phyloP scores from a whole-genome alignment of 2,329 filamentous ascomycete genomes.

The Aspergillus sp. region DNA sequence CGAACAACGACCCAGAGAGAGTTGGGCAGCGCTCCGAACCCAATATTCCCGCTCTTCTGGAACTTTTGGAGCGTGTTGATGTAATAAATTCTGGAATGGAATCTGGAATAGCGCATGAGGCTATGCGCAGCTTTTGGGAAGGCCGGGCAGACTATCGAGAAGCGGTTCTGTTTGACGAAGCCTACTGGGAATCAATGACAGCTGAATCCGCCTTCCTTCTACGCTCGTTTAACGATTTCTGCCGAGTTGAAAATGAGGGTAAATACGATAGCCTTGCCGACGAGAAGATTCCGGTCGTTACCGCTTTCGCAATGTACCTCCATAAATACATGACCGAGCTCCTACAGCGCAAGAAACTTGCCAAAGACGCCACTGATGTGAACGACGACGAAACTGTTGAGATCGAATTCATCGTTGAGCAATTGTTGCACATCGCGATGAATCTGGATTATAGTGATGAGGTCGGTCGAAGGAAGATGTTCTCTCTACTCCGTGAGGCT shows the following conservation, averaged over 20 bases:
- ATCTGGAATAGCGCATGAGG: slow-evolving; percentile 85
- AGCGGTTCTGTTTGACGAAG: slow-evolving; percentile 44
- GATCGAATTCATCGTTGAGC: slow-evolving; percentile 93
- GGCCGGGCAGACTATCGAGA: slow-evolving; percentile 66
- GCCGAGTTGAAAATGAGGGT: slow-evolving; percentile 69
- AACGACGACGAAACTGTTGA: slow-evolving; percentile 80
- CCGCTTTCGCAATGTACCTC: slow-evolving; percentile 81
- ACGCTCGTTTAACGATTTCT: slow-evolving; percentile 92
- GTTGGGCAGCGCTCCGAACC: slow-evolving; percentile 56
- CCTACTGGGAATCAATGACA: slow-evolving; percentile 50
- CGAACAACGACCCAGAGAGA: slow-evolving; percentile 59
- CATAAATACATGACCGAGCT: slow-evolving; percentile 70
- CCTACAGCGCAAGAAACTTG: slow-evolving; percentile 39
- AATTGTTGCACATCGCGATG: slow-evolving; percentile 86
- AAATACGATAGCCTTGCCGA: slow-evolving; percentile 76
- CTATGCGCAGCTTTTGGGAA: slow-evolving; percentile 96
- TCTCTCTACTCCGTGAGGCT: slow-evolving; percentile 80
- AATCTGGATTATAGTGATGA: slow-evolving; percentile 98
- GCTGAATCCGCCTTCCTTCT: slow-evolving; percentile 88
- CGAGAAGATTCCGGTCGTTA: slow-evolving; percentile 94
- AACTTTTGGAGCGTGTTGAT: slow-evolving; percentile 91
- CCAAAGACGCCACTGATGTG: slow-evolving; percentile 57
- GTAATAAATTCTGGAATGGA: slow-evolving; percentile 87
- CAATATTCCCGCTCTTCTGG: slow-evolving; percentile 78
- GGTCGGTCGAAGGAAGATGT: slow-evolving; percentile 94